phyloP scores from a whole-genome alignment of 176 grass and related monocot genomes.

The Puya raimondii region DNA sequence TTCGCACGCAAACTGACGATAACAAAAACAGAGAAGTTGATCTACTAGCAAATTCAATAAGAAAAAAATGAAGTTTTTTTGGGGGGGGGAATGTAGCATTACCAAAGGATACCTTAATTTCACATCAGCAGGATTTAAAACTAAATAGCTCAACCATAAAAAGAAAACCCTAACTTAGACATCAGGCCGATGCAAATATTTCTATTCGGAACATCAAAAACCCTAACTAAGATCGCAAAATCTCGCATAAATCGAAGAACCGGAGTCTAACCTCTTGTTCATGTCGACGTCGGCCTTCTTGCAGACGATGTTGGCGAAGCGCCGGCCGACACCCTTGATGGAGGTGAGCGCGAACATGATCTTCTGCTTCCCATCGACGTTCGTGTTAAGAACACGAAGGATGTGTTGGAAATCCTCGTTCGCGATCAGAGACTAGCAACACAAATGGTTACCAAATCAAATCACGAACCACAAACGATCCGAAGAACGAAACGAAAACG shows the following conservation, averaged over 20 bases:
- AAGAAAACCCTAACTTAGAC: no score
- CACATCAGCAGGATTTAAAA: no score
- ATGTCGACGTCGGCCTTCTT: constrained; percentile 99
- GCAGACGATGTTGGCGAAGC: constrained; percentile 90
- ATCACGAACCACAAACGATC: not conserved
- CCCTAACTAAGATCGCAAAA: not conserved
- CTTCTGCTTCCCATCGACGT: constrained; percentile 95
- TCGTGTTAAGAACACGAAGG: constrained; percentile 86
- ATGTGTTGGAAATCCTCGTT: constrained; percentile 96
- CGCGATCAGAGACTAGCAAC: constrained; percentile 55
- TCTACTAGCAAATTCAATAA: no score
- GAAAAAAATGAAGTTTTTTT: no score
- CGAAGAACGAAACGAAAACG: not conserved
- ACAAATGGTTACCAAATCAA: not conserved
- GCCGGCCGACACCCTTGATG: constrained; percentile 90
- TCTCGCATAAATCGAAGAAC: not conserved
- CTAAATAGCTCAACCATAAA: no score
- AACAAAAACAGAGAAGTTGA: no score
- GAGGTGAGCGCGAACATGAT: constrained; percentile 91
- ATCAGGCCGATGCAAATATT: no score
- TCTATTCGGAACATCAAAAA: not conserved
- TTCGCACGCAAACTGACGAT: no score
- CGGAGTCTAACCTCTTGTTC: constrained; percentile 57
- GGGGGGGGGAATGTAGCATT: no score
- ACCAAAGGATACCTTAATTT: no score